Base-by-base conservation (phyloP, 2,329 filamentous ascomycete species). In the Epichloe elymi region DNA sequence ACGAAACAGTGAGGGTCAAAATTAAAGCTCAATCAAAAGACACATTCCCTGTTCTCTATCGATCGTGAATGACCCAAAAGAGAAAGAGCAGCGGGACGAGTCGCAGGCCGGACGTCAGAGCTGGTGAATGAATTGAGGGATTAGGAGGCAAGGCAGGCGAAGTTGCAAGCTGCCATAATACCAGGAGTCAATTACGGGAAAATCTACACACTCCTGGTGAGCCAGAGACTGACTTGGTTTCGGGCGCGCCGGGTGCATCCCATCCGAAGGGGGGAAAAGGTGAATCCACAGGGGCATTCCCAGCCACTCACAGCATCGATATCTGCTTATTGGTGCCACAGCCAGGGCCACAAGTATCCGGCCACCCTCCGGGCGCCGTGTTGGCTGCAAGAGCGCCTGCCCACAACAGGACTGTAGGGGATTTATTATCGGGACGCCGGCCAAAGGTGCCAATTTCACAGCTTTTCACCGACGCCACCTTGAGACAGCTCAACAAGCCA, bases 41-140 rank as follows among this genome's bases (percentile, higher is more conserved):
- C 59, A 57, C 64, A 65, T 66, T 58, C 62, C 63, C 58, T 58
- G 60, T 57, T 57, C 58, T 58, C 56, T 56, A 56, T 59, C 60
- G 61, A 66, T 61, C 59, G 57, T 55, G 56, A 56, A 15, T 41
- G 58, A 49, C 48, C 33, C 5, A 10, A 49, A 56, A 57, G 72
- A 73, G 59, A 70, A 74, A 59, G 71, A 74, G 66, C 60, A 70
- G 70, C 70, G 68, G 71, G 74, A 69, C 72, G 71, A 71, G 71
- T 73, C 70, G 26, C 65, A 44, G 40, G 42, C 64, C 55, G 51
- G 51, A 20, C 48, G 47, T 48, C 55, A 45, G 12, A 15, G 39
- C 14, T 45, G 44, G 23, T 26, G 30, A 43, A 43, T 12, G 15
- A 20, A 38, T 33, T 46, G 26, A 36, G 50, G 45, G 51, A 54